phyloP scores from a whole-genome alignment of 2,329 filamentous ascomycete genomes.

The Nemania sp. region DNA sequence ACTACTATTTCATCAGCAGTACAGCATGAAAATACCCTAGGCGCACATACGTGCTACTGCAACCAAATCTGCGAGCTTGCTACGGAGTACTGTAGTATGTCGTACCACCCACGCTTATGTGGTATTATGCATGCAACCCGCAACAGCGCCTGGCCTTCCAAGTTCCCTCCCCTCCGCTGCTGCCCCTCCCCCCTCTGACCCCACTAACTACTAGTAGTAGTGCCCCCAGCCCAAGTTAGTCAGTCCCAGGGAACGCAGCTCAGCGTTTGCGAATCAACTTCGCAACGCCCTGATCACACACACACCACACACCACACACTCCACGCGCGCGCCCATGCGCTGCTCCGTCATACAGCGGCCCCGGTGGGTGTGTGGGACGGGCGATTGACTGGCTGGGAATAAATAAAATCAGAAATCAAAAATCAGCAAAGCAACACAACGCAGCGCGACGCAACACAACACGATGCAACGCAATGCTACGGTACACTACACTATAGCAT shows the following conservation, averaged over 20 bases:
- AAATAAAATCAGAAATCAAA: background rate
- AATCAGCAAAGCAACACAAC: background rate
- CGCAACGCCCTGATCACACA: slow-evolving; percentile 21
- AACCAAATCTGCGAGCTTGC: slow-evolving; percentile 15
- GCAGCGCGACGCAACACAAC: background rate
- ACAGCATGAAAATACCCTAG: slow-evolving; percentile 17
- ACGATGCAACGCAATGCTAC: background rate
- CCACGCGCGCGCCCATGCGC: too few species aligned
- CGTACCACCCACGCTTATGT: too few species aligned
- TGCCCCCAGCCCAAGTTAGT: background rate
- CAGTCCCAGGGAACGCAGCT: slow-evolving; percentile 10
- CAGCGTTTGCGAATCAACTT: slow-evolving; percentile 23
- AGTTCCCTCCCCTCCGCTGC: background rate
- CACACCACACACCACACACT: slow-evolving; percentile 15
- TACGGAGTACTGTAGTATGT: too few species aligned
- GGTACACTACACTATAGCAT: background rate
- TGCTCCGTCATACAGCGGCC: slow-evolving; percentile 20
- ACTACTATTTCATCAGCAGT: slow-evolving; percentile 1
- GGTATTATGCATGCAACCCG: slow-evolving; percentile 20
- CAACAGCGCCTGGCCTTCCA: background rate
- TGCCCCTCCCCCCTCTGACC: background rate
- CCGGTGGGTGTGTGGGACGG: slow-evolving; percentile 17
- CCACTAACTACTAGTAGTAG: too few species aligned
- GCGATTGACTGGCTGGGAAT: slow-evolving; percentile 11
- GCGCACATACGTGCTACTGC: slow-evolving; percentile 11